Evolutionary conservation across 192 early-diverging fungal genomes (phyloP), one percentile per base, ranked within the genome.

Genomic region (Tieghemiomyces parasiticus): DNA sequence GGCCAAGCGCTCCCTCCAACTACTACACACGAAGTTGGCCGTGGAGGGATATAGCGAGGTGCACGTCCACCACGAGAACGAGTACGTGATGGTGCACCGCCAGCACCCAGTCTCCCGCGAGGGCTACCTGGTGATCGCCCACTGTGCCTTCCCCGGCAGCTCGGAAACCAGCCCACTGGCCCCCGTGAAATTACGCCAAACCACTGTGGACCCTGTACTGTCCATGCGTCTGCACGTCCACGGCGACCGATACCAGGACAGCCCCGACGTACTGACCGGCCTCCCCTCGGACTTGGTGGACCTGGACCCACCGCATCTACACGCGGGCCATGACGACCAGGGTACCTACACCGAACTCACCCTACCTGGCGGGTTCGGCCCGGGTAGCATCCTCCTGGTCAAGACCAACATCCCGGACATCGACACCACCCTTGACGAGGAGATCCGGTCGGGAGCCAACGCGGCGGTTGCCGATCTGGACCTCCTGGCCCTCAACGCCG

Each of bases 41-140:
- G 64, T 84, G 32, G 74, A 91, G 59, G 86, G 87, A 8, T 96
- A 81, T 69, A 77, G 76, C 13, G 96, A 99, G 60, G 86, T 92
- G 22, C 92, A 99, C 73, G 93, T 99, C 26, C 85, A 97, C 66
- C 93, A 97, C 49, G 94, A 97, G 65, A 82, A 84, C 61, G 90
- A 94, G 76, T 95, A 86, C 55, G 87, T 97, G 35, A 88, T 90
- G 13, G 81, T 99, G 0, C 94, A 99, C 64, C 80, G 96, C 19
- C 75, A 93, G 54, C 90, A 96, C 63, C 91, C 96, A 12, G 75
- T 86, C 28, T 89, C 85, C 0, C 84, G 95, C 58, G 81, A 91
- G 47, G 96, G 96, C 19, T 96, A 94, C 52, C 69, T 99, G 33
- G 67, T 97, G 62, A 80, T 97, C 61, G 89, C 89, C 0, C 84